Conservation (phyloP, 768 basidiomycete species). For the Tephrocybe sp. region DNA sequence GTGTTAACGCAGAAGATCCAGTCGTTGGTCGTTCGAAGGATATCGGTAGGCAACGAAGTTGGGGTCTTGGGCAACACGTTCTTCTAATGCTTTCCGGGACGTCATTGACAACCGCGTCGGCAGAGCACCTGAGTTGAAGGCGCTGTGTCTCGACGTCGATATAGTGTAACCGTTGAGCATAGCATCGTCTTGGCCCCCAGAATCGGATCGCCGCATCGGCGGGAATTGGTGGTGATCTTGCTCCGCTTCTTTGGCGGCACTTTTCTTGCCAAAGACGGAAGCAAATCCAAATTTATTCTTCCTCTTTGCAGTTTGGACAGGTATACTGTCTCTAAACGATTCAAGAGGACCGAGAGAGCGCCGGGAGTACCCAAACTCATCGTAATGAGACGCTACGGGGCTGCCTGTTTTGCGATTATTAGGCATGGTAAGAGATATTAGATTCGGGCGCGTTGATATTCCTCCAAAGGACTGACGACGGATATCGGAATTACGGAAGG, state of each 20-base stretch:
- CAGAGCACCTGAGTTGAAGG: slow-evolving; percentile 34
- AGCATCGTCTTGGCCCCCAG: slow-evolving; percentile 49
- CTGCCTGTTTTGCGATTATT: slow-evolving; percentile 29
- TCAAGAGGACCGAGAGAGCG: slow-evolving; percentile 51
- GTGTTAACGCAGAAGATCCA: slow-evolving; percentile 55
- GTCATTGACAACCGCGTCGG: slow-evolving; percentile 58
- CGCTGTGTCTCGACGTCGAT: slow-evolving; percentile 51
- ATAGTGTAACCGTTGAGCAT: slow-evolving; percentile 44
- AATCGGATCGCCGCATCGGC: slow-evolving; percentile 40
- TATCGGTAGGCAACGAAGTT: slow-evolving; percentile 88
- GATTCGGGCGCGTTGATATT: slow-evolving; percentile 52
- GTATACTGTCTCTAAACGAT: slow-evolving; percentile 27
- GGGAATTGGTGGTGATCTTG: slow-evolving; percentile 45
- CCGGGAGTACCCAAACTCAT: slow-evolving; percentile 72
- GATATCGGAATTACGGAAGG: slow-evolving; percentile 54
- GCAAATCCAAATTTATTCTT: slow-evolving; percentile 73
- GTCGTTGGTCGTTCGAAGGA: slow-evolving; percentile 70
- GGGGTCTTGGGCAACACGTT: slow-evolving; percentile 78
- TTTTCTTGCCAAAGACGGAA: slow-evolving; percentile 61
- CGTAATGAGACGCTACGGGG: slow-evolving; percentile 47
- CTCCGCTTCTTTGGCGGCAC: slow-evolving; percentile 29
- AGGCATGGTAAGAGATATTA: slow-evolving; percentile 52
- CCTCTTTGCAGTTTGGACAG: slow-evolving; percentile 44
- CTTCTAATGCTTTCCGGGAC: slow-evolving; percentile 70
- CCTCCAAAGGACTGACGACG: slow-evolving; percentile 81